Base-by-base conservation (phyloP, 169 alveolate species). In the Eimeria sp. region DNA sequence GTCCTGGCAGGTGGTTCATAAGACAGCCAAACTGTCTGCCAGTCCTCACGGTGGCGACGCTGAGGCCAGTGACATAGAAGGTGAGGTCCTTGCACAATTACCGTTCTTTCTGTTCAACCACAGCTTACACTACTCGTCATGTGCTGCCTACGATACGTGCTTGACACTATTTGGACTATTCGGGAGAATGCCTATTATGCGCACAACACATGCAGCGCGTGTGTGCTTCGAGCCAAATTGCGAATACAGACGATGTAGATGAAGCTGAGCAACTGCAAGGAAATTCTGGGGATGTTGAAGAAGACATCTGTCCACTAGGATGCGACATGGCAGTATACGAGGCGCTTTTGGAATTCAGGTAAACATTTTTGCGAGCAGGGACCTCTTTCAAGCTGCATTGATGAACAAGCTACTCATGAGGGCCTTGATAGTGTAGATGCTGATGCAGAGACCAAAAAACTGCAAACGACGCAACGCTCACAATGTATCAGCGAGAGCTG, bases 331-430 rank as follows among this genome's bases (percentile, higher is more conserved):
- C 93, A 0, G 62, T 87, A 8, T 87, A 87, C 82, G 93, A 87
- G 68, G 93, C 93, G 8, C 54, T 87, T 46, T 87, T 87, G 83
- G 93, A 87, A 49, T 72, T 87, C 78, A 60, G 93, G 93, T 87
- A 64, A 43, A 30, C 64, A 0, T 8, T 14, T n/a, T 6, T 0
- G 49, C 49, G 71, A 25, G 49, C 27, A 30, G 43, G 71, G 54
- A 52, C 23, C 14, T 27, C 30, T 49, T 52, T 25, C 20, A 13
- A 20, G 49, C 49, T 49, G 89, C 27, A 11, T 56, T n/a, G 1
- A 8, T 80, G 30, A n/a, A 80, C 89, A 52, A 49, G 49, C 33
- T 74, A 14, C 54, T 20, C 58, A 74, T 13, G 58, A n/a, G 6
- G 33, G 27, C 76, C 72, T 33, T 33, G 52, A 58, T 33, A 62